Base-by-base conservation (phyloP, 1,284 basidiomycete genomes). In the Ceratorhiza oryzae-sativae region DNA sequence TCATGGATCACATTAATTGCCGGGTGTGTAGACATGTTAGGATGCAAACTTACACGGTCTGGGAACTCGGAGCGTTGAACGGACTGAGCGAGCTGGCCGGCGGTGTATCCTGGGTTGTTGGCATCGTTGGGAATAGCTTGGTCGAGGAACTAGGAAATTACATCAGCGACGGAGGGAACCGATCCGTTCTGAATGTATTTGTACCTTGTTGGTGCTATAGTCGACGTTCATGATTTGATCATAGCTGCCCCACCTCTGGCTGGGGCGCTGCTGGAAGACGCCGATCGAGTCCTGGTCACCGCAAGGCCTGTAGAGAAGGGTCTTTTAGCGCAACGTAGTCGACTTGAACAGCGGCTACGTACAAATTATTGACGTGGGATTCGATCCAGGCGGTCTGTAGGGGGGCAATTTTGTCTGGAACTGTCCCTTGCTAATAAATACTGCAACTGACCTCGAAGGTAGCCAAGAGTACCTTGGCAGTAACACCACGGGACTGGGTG, bases 201-300 rank as follows among this genome's bases (percentile, higher is more conserved):
- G n/a, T 27, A 71, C 55, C 42, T 71, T 71, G 56, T 20, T 20
- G 13, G 68, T 71, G 56, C 56, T 59, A 27, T 73, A 71, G 41
- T 48, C 51, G n/a, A 68, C 55, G 46, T 72, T 58, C 72, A 67
- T 67, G 72, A 72, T 72, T 34, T 72, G 62, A 27, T 72, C 55
- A 23, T 51, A 55, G 59, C 48, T 71, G 30, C 72, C 72, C 72
- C 72, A 73, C 39, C 72, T 67, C 32, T 68, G 63, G 34, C 63
- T 70, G 1, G 72, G 72, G 30, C 72, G 72, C 39, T 73, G 72
- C 59, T 73, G 72, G 58, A 73, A 73, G 49, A 71, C 72, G 2
- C 72, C 72, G 34, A 72, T 59, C 9, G 62, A 67, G 63, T 72
- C 72, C 41, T 67, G 62, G 53, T 72, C 72, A 32, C 72, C 72